Base-by-base conservation (phyloP, 768 basidiomycete genomes). In the Lanmaoa rubissima region DNA sequence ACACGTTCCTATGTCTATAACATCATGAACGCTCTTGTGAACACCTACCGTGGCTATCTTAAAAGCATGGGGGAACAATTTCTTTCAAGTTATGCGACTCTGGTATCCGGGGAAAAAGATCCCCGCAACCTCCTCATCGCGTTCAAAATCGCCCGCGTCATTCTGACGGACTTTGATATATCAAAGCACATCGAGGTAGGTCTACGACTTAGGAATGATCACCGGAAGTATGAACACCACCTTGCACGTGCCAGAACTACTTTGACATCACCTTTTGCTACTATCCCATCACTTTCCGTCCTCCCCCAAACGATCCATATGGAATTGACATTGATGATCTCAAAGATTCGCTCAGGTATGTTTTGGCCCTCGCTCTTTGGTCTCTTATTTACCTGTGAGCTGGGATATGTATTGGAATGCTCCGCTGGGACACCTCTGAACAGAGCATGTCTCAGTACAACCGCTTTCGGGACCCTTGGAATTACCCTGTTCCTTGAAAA, bases 211-310 rank as follows among this genome's bases (percentile, higher is more conserved):
- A 12, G 17, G 17, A 16, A 14, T 9, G 44, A 44, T 42, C 4
- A 24, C 28, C 28, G 9, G 14, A 24, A 45, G 21, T 24, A 40
- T 38, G 19, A 46, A 28, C 40, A n/a, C 46, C 19, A 14, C 31
- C 17, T 53, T 41, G 28, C 38, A 39, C n/a, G 44, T 19, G 32
- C 7, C 62, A 98, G 94, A 83, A 87, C 50, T 77, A 98, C 47
- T 98, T 96, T 75, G 92, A 98, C 65, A 87, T 98, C 68, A 90
- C 88, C 0, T 98, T 95, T 71, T 98, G 97, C 71, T 99, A 99
- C 71, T 99, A 98, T 74, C 97, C 97, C 0, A 98, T 99, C 54
- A 92, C 94, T 0, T 99, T 97, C 76, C 82, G 90, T 55, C 94
- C 96, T 10, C 93, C 95, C 17, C 89, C 93, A 1, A 87, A 94